Conservation (phyloP, 2,329 filamentous ascomycete species). For the Dothistroma pini region DNA sequence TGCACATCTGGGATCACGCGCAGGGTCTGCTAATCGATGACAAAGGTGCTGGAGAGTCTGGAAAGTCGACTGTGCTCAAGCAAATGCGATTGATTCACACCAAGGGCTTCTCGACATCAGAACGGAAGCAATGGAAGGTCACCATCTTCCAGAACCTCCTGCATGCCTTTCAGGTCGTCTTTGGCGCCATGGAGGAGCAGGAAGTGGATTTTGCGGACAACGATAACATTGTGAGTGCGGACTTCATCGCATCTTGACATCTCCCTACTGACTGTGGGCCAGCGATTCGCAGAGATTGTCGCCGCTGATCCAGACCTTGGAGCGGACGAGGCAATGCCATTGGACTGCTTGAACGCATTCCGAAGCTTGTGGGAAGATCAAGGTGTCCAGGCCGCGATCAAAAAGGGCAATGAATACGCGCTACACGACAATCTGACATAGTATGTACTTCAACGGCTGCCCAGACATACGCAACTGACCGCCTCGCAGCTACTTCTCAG, state of each 20-base stretch:
- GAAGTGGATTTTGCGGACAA: conserved; percentile 73
- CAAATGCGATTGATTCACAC: conserved; percentile 99
- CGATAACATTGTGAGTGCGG: conserved; percentile 68
- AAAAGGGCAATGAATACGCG: conserved; percentile 93
- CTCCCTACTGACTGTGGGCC: conserved; percentile 35
- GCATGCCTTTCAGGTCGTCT: conserved; percentile 84
- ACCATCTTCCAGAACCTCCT: conserved; percentile 95
- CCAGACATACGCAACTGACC: conserved; percentile 14
- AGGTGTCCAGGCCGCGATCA: conserved; percentile 82
- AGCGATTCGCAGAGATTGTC: conserved; percentile 77
- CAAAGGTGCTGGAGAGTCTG: conserved; percentile 86
- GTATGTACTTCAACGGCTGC: conserved; percentile 52
- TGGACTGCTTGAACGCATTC: conserved; percentile 75
- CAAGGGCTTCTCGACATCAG: conserved; percentile 82
- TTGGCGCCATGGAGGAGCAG: conserved; percentile 87
- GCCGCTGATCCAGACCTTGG: conserved; percentile 78
- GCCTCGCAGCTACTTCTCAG: conserved; percentile 67
- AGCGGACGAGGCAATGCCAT: conserved; percentile 74
- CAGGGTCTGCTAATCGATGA: conserved; percentile 22
- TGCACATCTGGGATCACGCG: neutral
- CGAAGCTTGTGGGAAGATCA: conserved; percentile 77
- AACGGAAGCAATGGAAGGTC: conserved; percentile 89
- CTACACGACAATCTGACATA: conserved; percentile 94
- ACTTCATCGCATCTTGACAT: conserved; percentile 18
- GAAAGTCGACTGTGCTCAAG: conserved; percentile 95